Conservation (phyloP, 805 yeast genomes). For the Yamadazyma philogaea region DNA sequence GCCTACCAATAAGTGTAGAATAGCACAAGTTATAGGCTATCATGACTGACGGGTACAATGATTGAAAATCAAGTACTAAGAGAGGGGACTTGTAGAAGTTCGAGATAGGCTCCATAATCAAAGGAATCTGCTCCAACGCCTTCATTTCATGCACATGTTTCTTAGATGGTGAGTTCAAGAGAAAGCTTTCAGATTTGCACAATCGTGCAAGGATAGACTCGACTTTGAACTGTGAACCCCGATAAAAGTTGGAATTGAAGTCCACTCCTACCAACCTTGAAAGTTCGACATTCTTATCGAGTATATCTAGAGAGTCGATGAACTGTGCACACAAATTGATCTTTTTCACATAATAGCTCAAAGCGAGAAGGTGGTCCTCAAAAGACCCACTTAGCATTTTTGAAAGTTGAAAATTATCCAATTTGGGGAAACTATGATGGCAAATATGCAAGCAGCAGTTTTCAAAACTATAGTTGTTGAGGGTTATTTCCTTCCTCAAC, state of each 20-base stretch:
- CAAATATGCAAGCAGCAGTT: slow-evolving; percentile 67
- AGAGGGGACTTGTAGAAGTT: slow-evolving; percentile 84
- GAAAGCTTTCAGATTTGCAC: slow-evolving; percentile 69
- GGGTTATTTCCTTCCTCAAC: slow-evolving; percentile 56
- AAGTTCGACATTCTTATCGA: slow-evolving; percentile 73
- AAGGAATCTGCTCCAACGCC: slow-evolving; percentile 82
- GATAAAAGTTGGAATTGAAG: slow-evolving; percentile 76
- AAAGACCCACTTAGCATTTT: slow-evolving; percentile 19
- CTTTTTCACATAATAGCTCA: slow-evolving; percentile 47
- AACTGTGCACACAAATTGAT: slow-evolving; percentile 45
- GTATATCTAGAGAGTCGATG: slow-evolving; percentile 58
- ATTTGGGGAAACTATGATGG: slow-evolving; percentile 67
- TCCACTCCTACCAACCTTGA: slow-evolving; percentile 87
- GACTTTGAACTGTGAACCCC: slow-evolving; percentile 94
- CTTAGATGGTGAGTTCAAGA: slow-evolving; percentile 76
- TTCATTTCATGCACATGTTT: slow-evolving; percentile 78
- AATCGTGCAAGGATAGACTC: slow-evolving; percentile 78
- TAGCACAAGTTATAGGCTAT: slow-evolving; percentile 94
- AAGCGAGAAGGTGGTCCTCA: slow-evolving; percentile 28
- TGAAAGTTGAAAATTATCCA: slow-evolving; percentile 47
- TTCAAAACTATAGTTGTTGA: slow-evolving; percentile 72
- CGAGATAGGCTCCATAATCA: slow-evolving; percentile 90
- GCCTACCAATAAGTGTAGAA: slow-evolving; percentile 64
- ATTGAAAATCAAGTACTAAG: slow-evolving; percentile 88
- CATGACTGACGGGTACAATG: slow-evolving; percentile 93